Evolutionary conservation across 768 basidiomycete genomes (phyloP), one percentile per base, ranked within the genome.

Genomic region (Sporobolomyces phaffii): DNA sequence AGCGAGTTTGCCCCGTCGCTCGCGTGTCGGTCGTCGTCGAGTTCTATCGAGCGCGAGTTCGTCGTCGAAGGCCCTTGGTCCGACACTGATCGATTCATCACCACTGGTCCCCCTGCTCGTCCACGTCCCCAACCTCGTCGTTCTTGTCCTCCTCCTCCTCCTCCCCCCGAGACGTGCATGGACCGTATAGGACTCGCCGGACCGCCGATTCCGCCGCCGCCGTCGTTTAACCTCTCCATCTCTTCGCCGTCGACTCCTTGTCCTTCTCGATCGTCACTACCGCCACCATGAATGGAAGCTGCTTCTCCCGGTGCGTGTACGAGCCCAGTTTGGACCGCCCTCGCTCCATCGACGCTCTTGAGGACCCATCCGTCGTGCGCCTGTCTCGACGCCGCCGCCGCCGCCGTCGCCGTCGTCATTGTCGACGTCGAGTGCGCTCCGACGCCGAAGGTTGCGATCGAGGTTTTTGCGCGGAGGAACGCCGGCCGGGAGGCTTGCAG

Each of bases 381-480:
- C n/a, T n/a, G n/a, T n/a, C n/a, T n/a, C n/a, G n/a, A n/a, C n/a
- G n/a, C n/a, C n/a, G n/a, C n/a, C n/a, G n/a, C n/a, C n/a, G n/a
- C n/a, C n/a, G n/a, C n/a, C n/a, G n/a, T n/a, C n/a, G n/a, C n/a
- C 10, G 20, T 50, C 29, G 49, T 26, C 49, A 29, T 26, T 50
- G 49, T 5, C 31, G 51, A 28, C 5, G n/a, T n/a, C n/a, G n/a
- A n/a, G n/a, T n/a, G n/a, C n/a, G n/a, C n/a, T n/a, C n/a, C n/a
- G n/a, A n/a, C n/a, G n/a, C n/a, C n/a, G n/a, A n/a, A n/a, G 28
- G 24, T 57, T 6, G 40, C 41, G 41, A 28, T 28, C 0, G 44
- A 29, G 8, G 59, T 62, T 47, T 47, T 51, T 11, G 60, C 28
- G n/a, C 64, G 54, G 29, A 31, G 49, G 28, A 62, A 70, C 4